phyloP scores from a whole-genome alignment of 768 basidiomycete species.

The Hygrophorus pudorinus region DNA sequence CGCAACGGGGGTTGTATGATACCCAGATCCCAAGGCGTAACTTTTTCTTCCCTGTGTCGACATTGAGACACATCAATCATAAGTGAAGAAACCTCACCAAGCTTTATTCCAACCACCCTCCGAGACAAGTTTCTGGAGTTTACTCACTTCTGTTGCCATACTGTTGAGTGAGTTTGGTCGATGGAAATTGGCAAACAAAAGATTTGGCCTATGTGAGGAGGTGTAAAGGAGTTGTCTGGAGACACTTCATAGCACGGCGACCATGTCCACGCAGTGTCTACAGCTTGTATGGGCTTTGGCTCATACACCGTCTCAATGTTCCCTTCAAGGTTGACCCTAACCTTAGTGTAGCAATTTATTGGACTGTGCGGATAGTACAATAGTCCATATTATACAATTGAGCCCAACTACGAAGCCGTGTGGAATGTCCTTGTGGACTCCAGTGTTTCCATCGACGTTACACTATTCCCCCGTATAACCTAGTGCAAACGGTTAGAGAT shows the following conservation, averaged over 20 bases:
- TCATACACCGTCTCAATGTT: constrained; percentile 60
- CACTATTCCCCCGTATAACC: constrained; percentile 96
- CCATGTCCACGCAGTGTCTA: constrained; percentile 49
- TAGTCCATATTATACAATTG: background rate
- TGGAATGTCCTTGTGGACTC: constrained; percentile 40
- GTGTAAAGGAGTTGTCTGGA: constrained; percentile 18
- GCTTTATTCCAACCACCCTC: constrained; percentile 4
- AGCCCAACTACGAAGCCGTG: background rate
- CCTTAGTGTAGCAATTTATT: constrained; percentile 15
- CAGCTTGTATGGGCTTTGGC: constrained; percentile 60
- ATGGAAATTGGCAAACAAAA: background rate
- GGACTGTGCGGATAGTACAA: background rate
- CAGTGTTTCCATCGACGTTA: constrained; percentile 88
- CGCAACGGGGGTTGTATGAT: constrained; percentile 43
- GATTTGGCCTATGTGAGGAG: background rate
- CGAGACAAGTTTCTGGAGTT: background rate
- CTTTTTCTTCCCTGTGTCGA: constrained; percentile 28
- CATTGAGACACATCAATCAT: background rate
- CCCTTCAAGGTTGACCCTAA: constrained; percentile 26
- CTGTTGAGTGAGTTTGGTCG: background rate
- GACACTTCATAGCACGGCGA: constrained; percentile 62
- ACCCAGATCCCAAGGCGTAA: constrained; percentile 60
- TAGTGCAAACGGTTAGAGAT: constrained; percentile 21
- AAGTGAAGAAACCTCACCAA: background rate
- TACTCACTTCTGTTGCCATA: too few relatives aligned